Percentiles rank a stretch among this genome's conserved stretches.
phyloP scores from a whole-genome alignment of 352 stramenopile species.

The Phytophthora kernoviae region DNA sequence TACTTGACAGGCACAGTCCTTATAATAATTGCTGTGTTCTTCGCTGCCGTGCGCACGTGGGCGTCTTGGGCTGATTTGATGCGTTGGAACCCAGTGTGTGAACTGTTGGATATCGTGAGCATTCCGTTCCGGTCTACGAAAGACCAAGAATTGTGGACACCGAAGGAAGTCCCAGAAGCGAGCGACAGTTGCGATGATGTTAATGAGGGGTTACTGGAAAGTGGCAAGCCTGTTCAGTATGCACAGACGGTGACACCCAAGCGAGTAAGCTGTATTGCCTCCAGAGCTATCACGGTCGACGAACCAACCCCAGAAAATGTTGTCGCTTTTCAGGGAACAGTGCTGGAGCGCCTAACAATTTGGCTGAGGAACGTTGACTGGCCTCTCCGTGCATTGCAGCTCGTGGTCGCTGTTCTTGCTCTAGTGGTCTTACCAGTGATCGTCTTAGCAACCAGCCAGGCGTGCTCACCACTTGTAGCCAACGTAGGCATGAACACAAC shows the following conservation, averaged over 20 bases:
- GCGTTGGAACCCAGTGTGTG: conserved; percentile 17
- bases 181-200: conserved; percentile 27
- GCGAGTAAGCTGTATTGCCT: conserved; percentile 9
- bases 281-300: not conserved
- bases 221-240: conserved; percentile 11
- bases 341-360: not conserved
- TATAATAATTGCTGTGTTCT: conserved; percentile 13
- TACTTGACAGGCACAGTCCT: conserved; percentile 15
- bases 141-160: conserved; percentile 25
- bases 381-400: conserved; percentile 6
- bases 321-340: not conserved
- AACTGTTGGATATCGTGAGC: not conserved
- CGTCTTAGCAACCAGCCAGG: conserved; percentile 22
- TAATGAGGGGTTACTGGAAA: conserved; percentile 21
- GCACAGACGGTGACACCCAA: conserved; percentile 19
- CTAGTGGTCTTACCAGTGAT: conserved; percentile 19
- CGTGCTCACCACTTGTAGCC: conserved; percentile 23
- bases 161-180: conserved; percentile 14
- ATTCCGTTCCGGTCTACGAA: conserved; percentile 9
- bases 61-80: conserved; percentile 26
- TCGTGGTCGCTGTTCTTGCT: conserved; percentile 15
- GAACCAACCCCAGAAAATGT: not conserved
- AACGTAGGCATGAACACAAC: conserved; percentile 47
- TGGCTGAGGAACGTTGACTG: conserved; percentile 18
- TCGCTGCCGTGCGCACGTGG: conserved; percentile 27